These are phyloP conservation scores for Pseudogymnoascus sp. DNA, from an alignment of 2,329 filamentous ascomycete species.

Conservation along the genomic window DNA sequence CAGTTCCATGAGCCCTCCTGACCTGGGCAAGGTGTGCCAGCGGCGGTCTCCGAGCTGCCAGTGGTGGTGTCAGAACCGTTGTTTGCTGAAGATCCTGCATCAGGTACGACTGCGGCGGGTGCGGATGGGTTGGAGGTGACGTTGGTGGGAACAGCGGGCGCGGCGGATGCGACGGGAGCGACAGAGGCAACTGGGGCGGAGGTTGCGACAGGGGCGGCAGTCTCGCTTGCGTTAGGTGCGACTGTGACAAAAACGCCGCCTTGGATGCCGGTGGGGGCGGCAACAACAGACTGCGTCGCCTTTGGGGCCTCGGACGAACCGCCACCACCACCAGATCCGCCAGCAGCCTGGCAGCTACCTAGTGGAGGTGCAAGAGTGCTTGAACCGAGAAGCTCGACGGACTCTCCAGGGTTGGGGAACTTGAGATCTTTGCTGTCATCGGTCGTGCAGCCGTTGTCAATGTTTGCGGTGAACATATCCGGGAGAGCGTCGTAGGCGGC, in stretches of 20 bases:
- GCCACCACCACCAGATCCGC: conserved; percentile 19
- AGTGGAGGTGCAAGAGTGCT: conserved; percentile 21
- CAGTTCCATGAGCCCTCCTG: conserved; percentile 50
- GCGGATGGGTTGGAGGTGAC: conserved; percentile 19
- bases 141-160: conserved; percentile 15
- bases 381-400: conserved; percentile 41
- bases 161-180: neutral
- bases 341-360: conserved; percentile 21
- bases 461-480: conserved; percentile 63
- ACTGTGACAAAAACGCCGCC: conserved; percentile 32
- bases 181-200: conserved; percentile 18
- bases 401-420: conserved; percentile 49
- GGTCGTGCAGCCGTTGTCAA: conserved; percentile 44
- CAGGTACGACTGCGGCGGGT: conserved; percentile 19
- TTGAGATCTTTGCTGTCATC: conserved; percentile 39
- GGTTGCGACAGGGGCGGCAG: conserved; percentile 9
- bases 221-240: conserved; percentile 19
- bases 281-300: conserved; percentile 9
- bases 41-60: conserved; percentile 20
- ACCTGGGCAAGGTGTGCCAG: conserved; percentile 41
- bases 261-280: conserved; percentile 7
- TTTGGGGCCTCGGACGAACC: neutral
- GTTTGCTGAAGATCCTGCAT: conserved; percentile 19
- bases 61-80: conserved; percentile 21
- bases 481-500: conserved; percentile 57